Evolutionary conservation across 768 basidiomycete genomes (phyloP), one percentile per base, ranked within the genome.

Genomic region (Amanita molliuscula): DNA sequence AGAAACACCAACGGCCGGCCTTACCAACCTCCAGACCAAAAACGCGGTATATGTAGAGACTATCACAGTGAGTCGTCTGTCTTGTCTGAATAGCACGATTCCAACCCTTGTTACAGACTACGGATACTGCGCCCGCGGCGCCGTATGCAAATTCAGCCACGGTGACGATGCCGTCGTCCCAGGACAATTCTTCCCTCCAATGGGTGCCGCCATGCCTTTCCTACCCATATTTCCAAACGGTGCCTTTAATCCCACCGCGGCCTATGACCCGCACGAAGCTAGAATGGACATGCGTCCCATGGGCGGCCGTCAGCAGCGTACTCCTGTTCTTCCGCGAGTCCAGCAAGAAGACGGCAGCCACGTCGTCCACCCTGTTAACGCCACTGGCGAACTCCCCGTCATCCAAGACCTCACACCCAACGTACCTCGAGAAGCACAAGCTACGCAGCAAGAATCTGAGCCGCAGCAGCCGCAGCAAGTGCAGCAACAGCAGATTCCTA

Each of bases 101-200:
- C 37, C 48, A 51, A 49, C 47, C 50, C 16, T 50, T 40, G 53
- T 7, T 44, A 6, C 56, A 97, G 94, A 94, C 61, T 82, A 82
- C 52, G 94, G 94, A 1, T 96, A 83, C 67, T 98, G 94, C 58
- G 79, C 88, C 35, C 81, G 92, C 28, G 94, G 94, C 42, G 82
- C 78, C 16, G 76, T 77, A 53, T 98, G 94, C 74, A 92, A 90
- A 61, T 97, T 81, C 66, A 91, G 88, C 53, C 94, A 98, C 58
- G 91, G 88, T 33, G 88, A 90, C 1, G 89, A 94, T 61, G 87
- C 89, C 26, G 80, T 88, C 44, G 70, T 88, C 7, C 88, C 86
- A 0, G 77, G 75, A 0, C 82, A 81, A 54, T 62, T 89, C 26
- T 85, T 81, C 57, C 72, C 78, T 25, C 72, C 71, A 71, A 70